Evolutionary conservation across 306 rosid species (phyloP).

Genomic region (Cicer chorassanicum): DNA sequence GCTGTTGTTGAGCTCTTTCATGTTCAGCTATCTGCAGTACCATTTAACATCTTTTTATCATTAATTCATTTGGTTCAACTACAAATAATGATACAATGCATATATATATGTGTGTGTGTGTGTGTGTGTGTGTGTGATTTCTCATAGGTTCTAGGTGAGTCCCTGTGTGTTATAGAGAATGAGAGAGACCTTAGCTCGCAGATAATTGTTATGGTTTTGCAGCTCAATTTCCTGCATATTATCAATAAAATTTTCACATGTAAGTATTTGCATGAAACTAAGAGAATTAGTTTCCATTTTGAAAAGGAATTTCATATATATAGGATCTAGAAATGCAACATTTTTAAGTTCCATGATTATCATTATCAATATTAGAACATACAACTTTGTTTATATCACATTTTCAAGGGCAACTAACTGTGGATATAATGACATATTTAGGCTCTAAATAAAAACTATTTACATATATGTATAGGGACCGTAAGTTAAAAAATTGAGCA

Average conservation of each 20-base stretch:
- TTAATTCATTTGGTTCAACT: neutral
- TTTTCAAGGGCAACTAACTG: neutral
- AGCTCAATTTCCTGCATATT: slow-evolving; percentile 82
- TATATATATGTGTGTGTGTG: neutral
- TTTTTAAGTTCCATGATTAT: too few species aligned
- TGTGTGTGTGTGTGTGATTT: neutral
- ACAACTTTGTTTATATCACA: neutral
- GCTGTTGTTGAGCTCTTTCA: slow-evolving; percentile 70
- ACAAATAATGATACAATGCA: neutral
- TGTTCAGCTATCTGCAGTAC: slow-evolving; percentile 73
- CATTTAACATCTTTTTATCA: neutral
- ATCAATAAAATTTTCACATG: neutral
- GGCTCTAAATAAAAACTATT: too few species aligned
- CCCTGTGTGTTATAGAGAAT: neutral
- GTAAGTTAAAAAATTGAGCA: too few species aligned
- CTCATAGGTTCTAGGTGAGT: neutral
- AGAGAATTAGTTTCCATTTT: neutral
- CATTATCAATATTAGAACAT: neutral
- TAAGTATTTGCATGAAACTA: slow-evolving; percentile 2
- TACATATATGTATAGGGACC: too few species aligned
- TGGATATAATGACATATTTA: neutral
- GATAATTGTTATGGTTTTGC: slow-evolving; percentile 82
- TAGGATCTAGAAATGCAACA: too few species aligned
- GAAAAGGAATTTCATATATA: too few species aligned
- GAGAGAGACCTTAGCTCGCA: slow-evolving; percentile 75